These are phyloP conservation scores for Typha latifolia DNA, from an alignment of 176 grass and related monocot species.

Conservation along the genomic window DNA sequence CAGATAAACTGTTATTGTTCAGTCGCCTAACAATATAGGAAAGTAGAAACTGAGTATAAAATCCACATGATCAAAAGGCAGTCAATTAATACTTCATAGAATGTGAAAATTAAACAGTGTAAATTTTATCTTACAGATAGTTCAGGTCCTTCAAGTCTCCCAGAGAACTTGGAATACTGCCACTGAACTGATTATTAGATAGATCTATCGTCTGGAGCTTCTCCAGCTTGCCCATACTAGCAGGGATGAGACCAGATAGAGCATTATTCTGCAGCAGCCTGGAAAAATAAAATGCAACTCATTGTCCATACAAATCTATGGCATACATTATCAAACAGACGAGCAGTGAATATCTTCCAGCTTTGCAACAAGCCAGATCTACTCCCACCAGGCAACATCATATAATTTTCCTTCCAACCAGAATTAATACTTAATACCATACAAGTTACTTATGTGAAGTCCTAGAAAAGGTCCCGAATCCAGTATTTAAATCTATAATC, in stretches of 20 bases:
- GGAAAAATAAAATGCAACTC: constrained; percentile 5
- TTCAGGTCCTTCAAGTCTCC: constrained; percentile 31
- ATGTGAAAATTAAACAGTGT: background rate
- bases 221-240: constrained; percentile 41
- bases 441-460: no score
- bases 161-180: constrained; percentile 49
- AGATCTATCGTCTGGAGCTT: constrained; percentile 46
- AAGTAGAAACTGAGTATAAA: background rate
- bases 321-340: background rate
- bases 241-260: constrained; percentile 53
- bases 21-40: constrained; percentile 35
- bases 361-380: no score
- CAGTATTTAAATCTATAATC: background rate
- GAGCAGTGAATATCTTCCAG: background rate
- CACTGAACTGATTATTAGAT: constrained; percentile 56
- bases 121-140: constrained; percentile 39
- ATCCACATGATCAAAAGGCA: background rate
- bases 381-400: no score
- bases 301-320: background rate
- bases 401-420: no score
- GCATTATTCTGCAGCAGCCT: constrained; percentile 59
- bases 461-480: background rate
- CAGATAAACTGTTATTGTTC: constrained; percentile 77
- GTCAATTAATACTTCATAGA: no score
- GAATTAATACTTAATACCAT: no score